Evolutionary conservation across 2,329 filamentous ascomycete genomes (phyloP), one percentile per base, ranked within the genome.

Genomic region (Periconia sp.): DNA sequence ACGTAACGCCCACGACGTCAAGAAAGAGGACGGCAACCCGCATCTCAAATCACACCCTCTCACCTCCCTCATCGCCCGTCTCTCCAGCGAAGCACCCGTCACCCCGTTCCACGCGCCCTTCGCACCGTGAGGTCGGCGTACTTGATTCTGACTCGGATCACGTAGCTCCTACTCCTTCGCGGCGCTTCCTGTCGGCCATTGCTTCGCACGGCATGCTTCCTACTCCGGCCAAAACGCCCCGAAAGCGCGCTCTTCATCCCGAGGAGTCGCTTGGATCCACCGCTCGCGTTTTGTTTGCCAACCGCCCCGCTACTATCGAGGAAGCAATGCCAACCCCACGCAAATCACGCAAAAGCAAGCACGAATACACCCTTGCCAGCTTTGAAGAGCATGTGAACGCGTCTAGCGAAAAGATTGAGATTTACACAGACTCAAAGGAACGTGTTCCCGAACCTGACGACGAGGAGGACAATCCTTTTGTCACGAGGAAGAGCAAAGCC

Each of bases 401-500:
- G 36, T 78, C 80, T n/a, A 71, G 77, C 6, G 78, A 82, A 4
- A 66, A 73, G 40, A 88, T 92, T 54, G 69, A 81, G 52, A 89
- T 92, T 59, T 92, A 84, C 63, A 91, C 86, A 28, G 88, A 94
- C 66, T 83, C 88, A 1, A 86, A 90, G 52, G 91, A 95, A 55
- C 78, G 80, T 32, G 70, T 91, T 29, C 89, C 89, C 15, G 79
- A 84, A 50, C 73, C 82, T 29, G 87, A 90, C 57, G 65, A 72
- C n/a, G 83, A 78, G 53, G 71, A 75, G 5, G 83, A 85, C 18
- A 94, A 92, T 63, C 88, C 88, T 1, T 94, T 92, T 66, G 80
- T 84, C 47, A 81, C 78, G 38, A 74, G 75, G 60, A 46, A 68
- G 65, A 73, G 69, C 33, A 66, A 73, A 36, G 61, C 58, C 13